Evolutionary conservation across 2,329 filamentous ascomycete species (phyloP), one percentile per base, ranked within the genome.

Genomic region (Gnomoniopsis smithogilvyi): DNA sequence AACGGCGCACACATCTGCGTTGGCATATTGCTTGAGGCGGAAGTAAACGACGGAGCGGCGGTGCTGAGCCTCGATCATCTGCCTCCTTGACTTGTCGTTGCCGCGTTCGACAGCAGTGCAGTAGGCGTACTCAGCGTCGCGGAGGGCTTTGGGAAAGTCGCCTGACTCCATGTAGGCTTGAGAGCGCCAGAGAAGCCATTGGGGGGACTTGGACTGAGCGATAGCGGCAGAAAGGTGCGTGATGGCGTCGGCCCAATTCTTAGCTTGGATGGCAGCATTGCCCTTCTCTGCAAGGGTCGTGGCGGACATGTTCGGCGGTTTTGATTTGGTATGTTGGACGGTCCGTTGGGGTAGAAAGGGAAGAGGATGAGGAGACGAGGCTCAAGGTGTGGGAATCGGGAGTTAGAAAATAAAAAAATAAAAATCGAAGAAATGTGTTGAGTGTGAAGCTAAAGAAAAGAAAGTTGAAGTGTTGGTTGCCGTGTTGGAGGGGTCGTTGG

Each of bases 111-210:
- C 77, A 2, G 87, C 88, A 3, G 81, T 74, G 41, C 81, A 74
- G 55, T 89, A 81, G 2, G 87, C 90, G 51, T 80, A 79, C 63
- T 92, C 85, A 41, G 88, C 86, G 72, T 93, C 90, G 43, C 76
- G 78, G 48, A 95, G 82, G 1, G 92, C 90, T 22, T 83, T 79
- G 2, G 84, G 77, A 58, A 84, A 80, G 53, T 85, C 77, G 64
- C 79, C 78, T 2, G 82, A 78, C 60, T 90, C 84, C 52, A 91
- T 82, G 69, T 92, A 88, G 43, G 91, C 91, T 46, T 87, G 92
- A 4, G 92, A 90, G 21, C 94, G 91, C 65, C 89, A 86, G 63
- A 95, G 84, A 63, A 94, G 88, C 84, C 95, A 97, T 51, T 83
- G 76, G 1, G 91, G 89, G 2, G 90, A 91, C 43, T 78, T 78